Conservation (phyloP, 768 basidiomycete species). For the Suillus variegatus region DNA sequence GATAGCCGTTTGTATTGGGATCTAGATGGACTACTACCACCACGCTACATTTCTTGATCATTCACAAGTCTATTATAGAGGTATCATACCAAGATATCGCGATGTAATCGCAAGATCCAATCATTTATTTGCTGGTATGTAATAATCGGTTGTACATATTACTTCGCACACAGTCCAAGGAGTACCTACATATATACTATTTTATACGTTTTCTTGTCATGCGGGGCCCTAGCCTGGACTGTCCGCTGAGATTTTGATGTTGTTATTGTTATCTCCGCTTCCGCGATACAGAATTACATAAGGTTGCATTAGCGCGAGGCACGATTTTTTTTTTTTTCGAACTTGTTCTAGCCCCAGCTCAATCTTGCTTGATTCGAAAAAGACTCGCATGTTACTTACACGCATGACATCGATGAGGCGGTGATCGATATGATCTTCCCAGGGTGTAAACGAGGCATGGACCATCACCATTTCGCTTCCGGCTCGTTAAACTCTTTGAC, state of each 20-base stretch:
- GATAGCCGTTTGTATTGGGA: background rate
- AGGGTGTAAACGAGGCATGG: background rate
- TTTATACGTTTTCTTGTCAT: background rate
- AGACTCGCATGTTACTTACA: too few species aligned
- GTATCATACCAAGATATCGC: background rate
- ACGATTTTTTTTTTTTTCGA: background rate
- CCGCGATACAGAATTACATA: too few species aligned
- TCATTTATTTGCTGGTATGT: background rate
- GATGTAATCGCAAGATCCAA: background rate
- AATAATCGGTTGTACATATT: background rate
- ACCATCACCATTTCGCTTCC: too few species aligned
- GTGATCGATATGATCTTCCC: background rate
- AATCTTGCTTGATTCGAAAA: too few species aligned
- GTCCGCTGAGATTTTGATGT: too few species aligned
- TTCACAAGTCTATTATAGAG: background rate
- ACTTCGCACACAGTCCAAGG: background rate
- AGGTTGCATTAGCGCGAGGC: background rate
- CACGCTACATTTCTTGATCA: background rate
- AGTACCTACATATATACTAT: background rate
- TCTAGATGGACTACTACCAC: background rate
- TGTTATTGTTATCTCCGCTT: too few species aligned
- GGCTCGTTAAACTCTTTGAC: background rate
- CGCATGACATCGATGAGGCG: background rate
- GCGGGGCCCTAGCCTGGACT: too few species aligned
- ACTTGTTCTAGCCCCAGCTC: too few species aligned